Evolutionary conservation across 1,284 basidiomycete species (phyloP).

Genomic region (Sporisorium sorghi): DNA sequence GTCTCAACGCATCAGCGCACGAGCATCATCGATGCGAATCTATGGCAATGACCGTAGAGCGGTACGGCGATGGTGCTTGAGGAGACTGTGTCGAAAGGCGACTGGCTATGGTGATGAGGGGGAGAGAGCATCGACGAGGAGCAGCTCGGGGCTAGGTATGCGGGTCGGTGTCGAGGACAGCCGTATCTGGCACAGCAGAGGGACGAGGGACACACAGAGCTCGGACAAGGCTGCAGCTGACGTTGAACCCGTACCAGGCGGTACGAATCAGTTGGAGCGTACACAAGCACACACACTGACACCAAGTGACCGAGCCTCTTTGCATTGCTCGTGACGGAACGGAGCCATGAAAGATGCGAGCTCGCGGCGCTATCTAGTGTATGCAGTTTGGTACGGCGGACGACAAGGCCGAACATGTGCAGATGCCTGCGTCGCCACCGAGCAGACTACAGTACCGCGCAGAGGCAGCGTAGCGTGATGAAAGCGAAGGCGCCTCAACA

Average conservation of each 20-base stretch:
- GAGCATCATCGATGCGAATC: background rate
- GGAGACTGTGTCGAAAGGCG: background rate
- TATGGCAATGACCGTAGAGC: constrained; percentile 1
- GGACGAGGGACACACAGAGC: constrained; percentile 8
- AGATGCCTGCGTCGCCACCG: constrained; percentile 11
- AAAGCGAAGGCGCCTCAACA: background rate
- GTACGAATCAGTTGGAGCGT: background rate
- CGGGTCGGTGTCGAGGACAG: constrained; percentile 33
- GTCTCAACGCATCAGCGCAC: constrained; percentile 4
- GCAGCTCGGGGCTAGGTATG: constrained; percentile 38
- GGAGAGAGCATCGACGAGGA: constrained; percentile 3
- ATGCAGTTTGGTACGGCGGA: background rate
- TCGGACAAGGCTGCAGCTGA: constrained; percentile 36
- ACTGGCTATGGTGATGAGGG: background rate
- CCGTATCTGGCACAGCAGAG: constrained; percentile 1
- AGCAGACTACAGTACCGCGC: constrained; percentile 1
- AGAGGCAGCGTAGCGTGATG: background rate
- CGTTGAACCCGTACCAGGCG: background rate
- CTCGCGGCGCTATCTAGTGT: too few relatives aligned
- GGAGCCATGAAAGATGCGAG: too few relatives aligned
- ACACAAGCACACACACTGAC: background rate
- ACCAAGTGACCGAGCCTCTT: constrained; percentile 9
- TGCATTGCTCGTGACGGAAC: background rate
- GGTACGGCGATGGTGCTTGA: constrained; percentile 1
- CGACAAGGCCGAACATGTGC: background rate